These are phyloP conservation scores for Trichoderma reesei DNA, from an alignment of 495 filamentous ascomycete genomes.

Conservation along the genomic window DNA sequence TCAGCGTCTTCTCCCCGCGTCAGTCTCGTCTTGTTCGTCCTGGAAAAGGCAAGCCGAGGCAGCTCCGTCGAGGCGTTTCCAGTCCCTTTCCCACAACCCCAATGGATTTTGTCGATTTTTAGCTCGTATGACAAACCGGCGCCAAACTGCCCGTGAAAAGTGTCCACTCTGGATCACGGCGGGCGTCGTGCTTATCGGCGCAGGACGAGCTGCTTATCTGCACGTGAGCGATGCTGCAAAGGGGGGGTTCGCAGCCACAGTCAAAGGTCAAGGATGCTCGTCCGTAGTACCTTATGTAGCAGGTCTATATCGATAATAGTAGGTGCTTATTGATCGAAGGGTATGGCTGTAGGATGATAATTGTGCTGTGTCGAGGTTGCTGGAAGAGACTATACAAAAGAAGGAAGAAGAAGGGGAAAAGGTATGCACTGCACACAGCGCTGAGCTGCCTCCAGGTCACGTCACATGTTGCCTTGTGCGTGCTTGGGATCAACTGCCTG, in stretches of 20 bases:
- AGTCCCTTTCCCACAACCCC: not conserved
- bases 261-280: not conserved
- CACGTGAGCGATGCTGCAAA: not conserved
- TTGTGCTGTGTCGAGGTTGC: no score
- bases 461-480: not conserved
- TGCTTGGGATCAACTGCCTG: not conserved
- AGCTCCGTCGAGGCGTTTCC: not conserved
- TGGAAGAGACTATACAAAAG: no score
- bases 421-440: not conserved
- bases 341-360: not conserved
- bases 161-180: not conserved
- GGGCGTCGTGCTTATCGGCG: not conserved
- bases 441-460: not conserved
- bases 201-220: not conserved
- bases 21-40: not conserved
- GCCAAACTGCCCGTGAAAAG: not conserved
- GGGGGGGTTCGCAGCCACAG: not conserved
- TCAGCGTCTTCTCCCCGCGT: not conserved
- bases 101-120: not conserved
- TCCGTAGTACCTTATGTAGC: not conserved
- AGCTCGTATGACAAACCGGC: conserved; percentile 7
- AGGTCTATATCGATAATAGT: not conserved
- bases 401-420: not conserved
- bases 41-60: not conserved
- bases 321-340: not conserved